Conservation (phyloP, 179 eudicot species). For the Silene coronaria region DNA sequence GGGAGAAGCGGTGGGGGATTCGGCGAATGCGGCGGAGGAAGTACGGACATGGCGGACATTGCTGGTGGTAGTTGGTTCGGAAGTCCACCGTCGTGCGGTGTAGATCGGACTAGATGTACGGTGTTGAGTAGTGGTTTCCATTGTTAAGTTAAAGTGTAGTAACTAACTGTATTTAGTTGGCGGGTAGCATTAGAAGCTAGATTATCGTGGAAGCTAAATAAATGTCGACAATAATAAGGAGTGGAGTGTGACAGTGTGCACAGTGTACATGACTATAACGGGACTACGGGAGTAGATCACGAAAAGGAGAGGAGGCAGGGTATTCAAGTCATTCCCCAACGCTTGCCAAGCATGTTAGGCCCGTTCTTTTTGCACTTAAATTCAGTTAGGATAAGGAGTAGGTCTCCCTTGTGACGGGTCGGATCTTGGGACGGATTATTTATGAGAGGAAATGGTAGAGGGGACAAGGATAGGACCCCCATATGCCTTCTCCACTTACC, state of each 20-base stretch:
- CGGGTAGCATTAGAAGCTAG: neutral
- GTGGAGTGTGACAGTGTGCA: too few species aligned
- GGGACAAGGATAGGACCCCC: too few species aligned
- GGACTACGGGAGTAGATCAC: too few species aligned
- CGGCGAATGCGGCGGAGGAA: slow-evolving; percentile 31
- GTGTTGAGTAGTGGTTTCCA: neutral
- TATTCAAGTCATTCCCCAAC: too few species aligned
- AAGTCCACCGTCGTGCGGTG: slow-evolving; percentile 51
- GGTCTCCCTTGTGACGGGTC: too few species aligned
- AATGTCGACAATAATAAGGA: neutral
- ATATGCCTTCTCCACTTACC: too few species aligned
- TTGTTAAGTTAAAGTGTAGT: slow-evolving; percentile 16
- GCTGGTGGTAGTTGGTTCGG: slow-evolving; percentile 19
- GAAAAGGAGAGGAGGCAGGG: too few species aligned
- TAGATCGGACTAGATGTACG: slow-evolving; percentile 38
- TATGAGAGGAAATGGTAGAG: too few species aligned
- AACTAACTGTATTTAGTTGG: neutral
- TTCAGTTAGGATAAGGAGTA: too few species aligned
- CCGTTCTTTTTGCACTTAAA: too few species aligned
- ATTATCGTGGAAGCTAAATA: slow-evolving; percentile 1
- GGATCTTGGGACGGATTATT: too few species aligned
- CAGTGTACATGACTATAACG: neutral
- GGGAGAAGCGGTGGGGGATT: slow-evolving; percentile 35
- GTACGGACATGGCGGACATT: slow-evolving; percentile 32
- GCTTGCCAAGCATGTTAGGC: too few species aligned